Evolutionary conservation across 2,329 filamentous ascomycete species (phyloP).

Genomic region (Fusarium continuum): DNA sequence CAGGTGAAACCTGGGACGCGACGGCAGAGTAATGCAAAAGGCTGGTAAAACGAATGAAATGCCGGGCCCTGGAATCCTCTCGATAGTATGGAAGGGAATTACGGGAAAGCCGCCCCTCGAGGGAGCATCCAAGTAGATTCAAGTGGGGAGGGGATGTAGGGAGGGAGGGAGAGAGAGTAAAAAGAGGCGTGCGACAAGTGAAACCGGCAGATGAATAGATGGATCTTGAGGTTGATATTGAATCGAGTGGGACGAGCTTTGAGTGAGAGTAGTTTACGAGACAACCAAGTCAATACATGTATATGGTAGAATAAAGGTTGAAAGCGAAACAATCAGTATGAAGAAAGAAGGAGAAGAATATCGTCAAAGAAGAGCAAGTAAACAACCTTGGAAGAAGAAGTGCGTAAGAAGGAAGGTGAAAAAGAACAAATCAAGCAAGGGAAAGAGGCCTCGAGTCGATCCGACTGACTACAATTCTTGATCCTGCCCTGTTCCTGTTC

Average conservation of each 20-base stretch:
- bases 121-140: conserved; percentile 26
- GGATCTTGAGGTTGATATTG: conserved; percentile 15
- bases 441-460: conserved; percentile 31
- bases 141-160: too few relatives aligned
- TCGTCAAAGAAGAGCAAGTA: neutral
- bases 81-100: conserved; percentile 25
- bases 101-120: conserved; percentile 28
- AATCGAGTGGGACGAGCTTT: conserved; percentile 18
- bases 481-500: conserved; percentile 19
- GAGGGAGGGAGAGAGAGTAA: conserved; percentile 25
- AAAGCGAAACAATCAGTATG: neutral
- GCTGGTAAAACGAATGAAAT: conserved; percentile 29
- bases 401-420: conserved; percentile 4
- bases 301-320: neutral
- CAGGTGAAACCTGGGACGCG: conserved; percentile 40
- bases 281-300: conserved; percentile 10
- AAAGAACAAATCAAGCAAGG: conserved; percentile 11
- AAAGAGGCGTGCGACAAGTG: conserved; percentile 18
- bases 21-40: conserved; percentile 28
- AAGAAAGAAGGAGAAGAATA: neutral
- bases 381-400: conserved; percentile 8
- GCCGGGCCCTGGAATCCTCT: conserved; percentile 36
- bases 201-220: conserved; percentile 33
- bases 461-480: conserved; percentile 11
- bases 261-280: conserved; percentile 3